phyloP scores from a whole-genome alignment of 1,139 yeast species.

The Blastobotrys proliferans region DNA sequence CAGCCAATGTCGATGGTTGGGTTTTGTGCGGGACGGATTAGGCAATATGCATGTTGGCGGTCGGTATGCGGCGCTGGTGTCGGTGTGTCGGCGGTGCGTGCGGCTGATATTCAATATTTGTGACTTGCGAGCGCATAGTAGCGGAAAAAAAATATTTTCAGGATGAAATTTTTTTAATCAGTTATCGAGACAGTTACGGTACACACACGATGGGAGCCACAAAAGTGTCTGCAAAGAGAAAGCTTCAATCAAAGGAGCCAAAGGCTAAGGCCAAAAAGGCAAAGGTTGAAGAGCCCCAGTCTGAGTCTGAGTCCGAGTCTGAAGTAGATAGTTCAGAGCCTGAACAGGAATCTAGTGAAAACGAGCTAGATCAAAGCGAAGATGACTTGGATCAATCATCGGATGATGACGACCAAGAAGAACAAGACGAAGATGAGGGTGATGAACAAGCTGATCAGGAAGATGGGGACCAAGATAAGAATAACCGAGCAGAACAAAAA shows the following conservation, averaged over 20 bases:
- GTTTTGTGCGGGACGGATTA: no score
- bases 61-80: no score
- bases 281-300: constrained; percentile 16
- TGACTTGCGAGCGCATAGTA: no score
- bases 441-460: constrained; percentile 32
- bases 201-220: constrained; percentile 6
- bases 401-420: constrained; percentile 27
- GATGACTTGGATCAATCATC: constrained; percentile 30
- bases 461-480: constrained; percentile 33
- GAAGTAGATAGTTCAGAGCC: constrained; percentile 10
- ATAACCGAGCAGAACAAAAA: constrained; percentile 81
- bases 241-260: constrained; percentile 8
- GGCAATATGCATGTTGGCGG: no score
- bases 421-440: constrained; percentile 29
- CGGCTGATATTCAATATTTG: no score
- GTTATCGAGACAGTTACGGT: no score
- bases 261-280: constrained; percentile 6
- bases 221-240: constrained; percentile 1
- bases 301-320: constrained; percentile 14
- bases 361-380: constrained; percentile 21
- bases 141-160: no score
- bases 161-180: no score
- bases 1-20: no score
- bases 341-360: constrained; percentile 13
- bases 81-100: no score